Evolutionary conservation across 1,284 basidiomycete species (phyloP), one percentile per base, ranked within the genome.

Genomic region (Trametes pubescens): DNA sequence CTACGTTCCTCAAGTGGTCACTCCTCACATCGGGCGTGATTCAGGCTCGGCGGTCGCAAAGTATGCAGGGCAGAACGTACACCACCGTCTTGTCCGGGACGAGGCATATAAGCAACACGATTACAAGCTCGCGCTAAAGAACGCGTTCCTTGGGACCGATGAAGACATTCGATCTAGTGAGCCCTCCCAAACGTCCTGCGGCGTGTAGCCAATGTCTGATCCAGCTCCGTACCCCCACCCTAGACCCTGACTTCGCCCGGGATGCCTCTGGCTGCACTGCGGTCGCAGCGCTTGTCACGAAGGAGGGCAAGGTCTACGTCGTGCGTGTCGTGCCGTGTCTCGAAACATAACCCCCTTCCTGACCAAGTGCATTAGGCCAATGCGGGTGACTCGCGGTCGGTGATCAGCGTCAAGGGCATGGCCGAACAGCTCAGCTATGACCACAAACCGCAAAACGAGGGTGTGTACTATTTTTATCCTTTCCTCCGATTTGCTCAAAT

Each of bases 251-350:
- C 59, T 95, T 94, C 78, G 86, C 88, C 65, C 89, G 92, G 71
- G 98, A 99, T 76, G 92, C 95, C 0, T 99, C 97, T 8, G 98
- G 98, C 10, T 99, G 96, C 77, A 99, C 98, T 1, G 97, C 98
- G 18, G 95, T 99, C 13, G 91, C 94, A 9, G 93, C 92, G 13
- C 80, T 98, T 56, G 77, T 97, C 55, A 96, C 95, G 11, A 76
- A 82, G 44, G 90, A 95, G 74, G 85, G 86, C 48, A 90, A 90
- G 77, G 88, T 98, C 67, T 90, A 90, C 74, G 92, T 94, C 63
- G 89, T 96, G 84, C 65, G 86, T 81, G 18, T 57, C 58, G 29
- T 26, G 44, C 51, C 29, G 29, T 32, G 14, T 55, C 47, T 57
- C 9, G 14, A 59, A 4, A 13, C 13, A 7, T n/a, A 21, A 32